Evolutionary conservation across 345 rosid genomes (phyloP), one percentile per base, ranked within the genome.

Genomic region (Cardamine chenopodiifolia): DNA sequence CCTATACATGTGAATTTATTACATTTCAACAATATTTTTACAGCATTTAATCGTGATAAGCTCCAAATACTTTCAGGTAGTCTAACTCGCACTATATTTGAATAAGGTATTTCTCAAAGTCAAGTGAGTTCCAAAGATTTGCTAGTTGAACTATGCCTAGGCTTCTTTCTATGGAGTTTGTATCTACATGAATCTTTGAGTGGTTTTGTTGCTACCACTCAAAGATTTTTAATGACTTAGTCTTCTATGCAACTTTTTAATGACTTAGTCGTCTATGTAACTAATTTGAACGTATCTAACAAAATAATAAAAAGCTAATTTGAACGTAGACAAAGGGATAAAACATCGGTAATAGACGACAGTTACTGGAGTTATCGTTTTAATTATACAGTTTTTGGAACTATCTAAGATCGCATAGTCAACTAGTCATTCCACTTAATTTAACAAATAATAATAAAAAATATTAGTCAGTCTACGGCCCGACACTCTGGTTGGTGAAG

Each of bases 401-500:
- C 29, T 14, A 28, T 70, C 50, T 25, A 68, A 37, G 52, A 39
- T 57, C 52, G 10, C 20, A 40, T 25, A 17, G 52, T 39, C 62
- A 56, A 19, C 15, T 54, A 39, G 39, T 68, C 48, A 44, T 17
- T 35, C 14, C 10, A 35, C 39, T 35, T 34, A 34, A 2, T 35
- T 35, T 35, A 35, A 35, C 39, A 9, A 35, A 34, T 8, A 32
- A 4, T n/a, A 23, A 23, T 23, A 23, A 32, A 7, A 32, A 7
- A 32, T 32, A 32, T 32, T 32, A 35, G 39, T 54, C 26, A 58
- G 17, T 37, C 31, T 39, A 61, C 55, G 17, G 47, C 10, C 45
- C 65, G 62, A 70, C 56, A 45, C 56, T 58, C 47, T 40, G 50
- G 57, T 70, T 70, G 74, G 47, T 31, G 35, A 70, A 23, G 34